Evolutionary conservation across 2,329 filamentous ascomycete genomes (phyloP).

Genomic region (Alternaria sp.): DNA sequence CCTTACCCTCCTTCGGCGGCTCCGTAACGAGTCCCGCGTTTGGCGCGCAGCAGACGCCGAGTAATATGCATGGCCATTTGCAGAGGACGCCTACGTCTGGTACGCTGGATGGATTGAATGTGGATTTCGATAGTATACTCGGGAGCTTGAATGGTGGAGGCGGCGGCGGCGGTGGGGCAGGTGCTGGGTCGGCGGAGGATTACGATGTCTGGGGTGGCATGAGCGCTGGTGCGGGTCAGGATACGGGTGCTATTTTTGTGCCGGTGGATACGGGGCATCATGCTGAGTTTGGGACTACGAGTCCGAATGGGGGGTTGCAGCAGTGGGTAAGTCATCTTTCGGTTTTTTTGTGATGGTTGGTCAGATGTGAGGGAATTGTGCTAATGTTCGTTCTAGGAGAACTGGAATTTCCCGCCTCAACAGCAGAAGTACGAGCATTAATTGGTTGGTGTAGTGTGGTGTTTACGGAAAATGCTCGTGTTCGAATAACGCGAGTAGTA

Average conservation of each 20-base stretch:
- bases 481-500: not conserved
- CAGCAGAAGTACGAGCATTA: constrained; percentile 30
- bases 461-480: not conserved
- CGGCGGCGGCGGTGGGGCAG: not conserved
- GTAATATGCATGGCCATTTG: constrained; percentile 22
- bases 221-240: constrained; percentile 29
- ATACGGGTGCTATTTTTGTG: constrained; percentile 45
- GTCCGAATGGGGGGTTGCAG: constrained; percentile 35
- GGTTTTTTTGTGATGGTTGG: not conserved
- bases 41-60: constrained; percentile 6
- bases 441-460: not conserved
- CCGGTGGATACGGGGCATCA: constrained; percentile 35
- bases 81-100: constrained; percentile 29
- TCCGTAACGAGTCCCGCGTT: constrained; percentile 18
- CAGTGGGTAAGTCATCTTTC: constrained; percentile 38
- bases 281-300: constrained; percentile 29
- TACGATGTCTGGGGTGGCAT: constrained; percentile 35
- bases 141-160: constrained; percentile 33
- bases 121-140: constrained; percentile 43
- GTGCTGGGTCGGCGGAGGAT: constrained; percentile 19
- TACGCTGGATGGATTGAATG: constrained; percentile 35
- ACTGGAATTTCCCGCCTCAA: constrained; percentile 35
- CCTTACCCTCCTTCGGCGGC: constrained; percentile 24
- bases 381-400: constrained; percentile 25
- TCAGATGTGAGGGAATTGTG: not conserved